A percentile compares a stretch with the other conserved stretches of the same genome.
Conservation (phyloP, 2,329 filamentous ascomycete species). For the Pseudopithomyces maydicus region DNA sequence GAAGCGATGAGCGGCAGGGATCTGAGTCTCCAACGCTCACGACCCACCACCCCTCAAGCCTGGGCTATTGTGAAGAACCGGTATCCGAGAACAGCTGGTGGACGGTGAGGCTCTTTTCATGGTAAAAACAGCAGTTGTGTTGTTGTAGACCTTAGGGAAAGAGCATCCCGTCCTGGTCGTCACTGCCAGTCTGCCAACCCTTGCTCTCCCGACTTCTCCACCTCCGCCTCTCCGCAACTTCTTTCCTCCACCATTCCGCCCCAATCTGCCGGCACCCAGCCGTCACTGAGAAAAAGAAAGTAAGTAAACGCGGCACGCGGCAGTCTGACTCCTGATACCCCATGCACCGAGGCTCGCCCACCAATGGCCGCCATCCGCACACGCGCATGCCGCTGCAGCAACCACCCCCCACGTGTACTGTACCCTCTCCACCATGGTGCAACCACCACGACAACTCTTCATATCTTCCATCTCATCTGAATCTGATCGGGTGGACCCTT, state of each 20-base stretch:
- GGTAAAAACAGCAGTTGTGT: too few relatives aligned
- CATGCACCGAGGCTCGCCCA: background rate
- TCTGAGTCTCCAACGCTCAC: background rate
- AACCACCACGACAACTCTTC: background rate
- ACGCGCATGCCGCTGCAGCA: background rate
- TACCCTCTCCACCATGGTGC: background rate
- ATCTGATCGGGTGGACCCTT: background rate
- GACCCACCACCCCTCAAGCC: background rate
- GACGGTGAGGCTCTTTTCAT: too few relatives aligned
- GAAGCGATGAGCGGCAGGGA: background rate
- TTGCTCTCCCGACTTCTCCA: background rate
- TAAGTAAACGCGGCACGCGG: conserved; percentile 4
- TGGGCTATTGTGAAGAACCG: background rate
- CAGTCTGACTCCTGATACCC: background rate
- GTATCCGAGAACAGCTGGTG: background rate
- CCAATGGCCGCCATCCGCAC: background rate
- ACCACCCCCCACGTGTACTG: conserved; percentile 1
- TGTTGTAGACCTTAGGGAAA: background rate
- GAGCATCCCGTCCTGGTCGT: background rate
- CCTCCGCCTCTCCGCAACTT: background rate
- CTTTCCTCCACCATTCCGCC: background rate
- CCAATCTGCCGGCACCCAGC: background rate
- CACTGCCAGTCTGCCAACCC: background rate
- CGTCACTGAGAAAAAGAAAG: background rate
- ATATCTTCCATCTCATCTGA: background rate